phyloP scores from a whole-genome alignment of 768 basidiomycete species.

The Boletus rufocinnamomeus region DNA sequence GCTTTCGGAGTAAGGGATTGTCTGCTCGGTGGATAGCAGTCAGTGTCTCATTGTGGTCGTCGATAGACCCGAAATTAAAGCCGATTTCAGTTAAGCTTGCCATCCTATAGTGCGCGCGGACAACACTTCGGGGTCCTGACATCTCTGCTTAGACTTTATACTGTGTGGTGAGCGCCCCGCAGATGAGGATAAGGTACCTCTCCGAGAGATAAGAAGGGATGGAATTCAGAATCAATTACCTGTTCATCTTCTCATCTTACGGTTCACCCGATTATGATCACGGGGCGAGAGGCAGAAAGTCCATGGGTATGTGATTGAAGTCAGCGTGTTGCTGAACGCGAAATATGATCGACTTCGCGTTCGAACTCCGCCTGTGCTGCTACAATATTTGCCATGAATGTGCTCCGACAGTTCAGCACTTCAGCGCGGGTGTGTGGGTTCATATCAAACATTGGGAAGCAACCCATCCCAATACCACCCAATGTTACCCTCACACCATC shows the following conservation, averaged over 20 bases:
- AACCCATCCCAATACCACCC: conserved; percentile 57
- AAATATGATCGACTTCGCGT: not conserved
- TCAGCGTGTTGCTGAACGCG: not conserved
- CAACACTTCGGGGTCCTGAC: too few species aligned
- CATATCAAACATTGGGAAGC: conserved; percentile 60
- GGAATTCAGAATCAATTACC: too few species aligned
- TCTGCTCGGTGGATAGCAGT: too few species aligned
- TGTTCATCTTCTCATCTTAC: not conserved
- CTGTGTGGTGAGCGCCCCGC: too few species aligned
- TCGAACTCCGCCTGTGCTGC: not conserved
- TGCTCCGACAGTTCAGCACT: conserved; percentile 48
- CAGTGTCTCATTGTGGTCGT: too few species aligned
- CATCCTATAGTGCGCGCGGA: too few species aligned
- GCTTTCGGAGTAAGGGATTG: too few species aligned
- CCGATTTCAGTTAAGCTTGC: too few species aligned
- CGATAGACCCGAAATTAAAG: too few species aligned
- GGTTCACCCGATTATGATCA: not conserved
- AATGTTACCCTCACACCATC: conserved; percentile 44
- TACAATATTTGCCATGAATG: conserved; percentile 12
- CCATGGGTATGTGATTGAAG: not conserved
- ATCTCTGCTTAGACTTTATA: too few species aligned
- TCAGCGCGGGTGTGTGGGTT: conserved; percentile 49
- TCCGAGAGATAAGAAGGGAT: too few species aligned
- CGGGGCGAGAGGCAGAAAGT: not conserved
- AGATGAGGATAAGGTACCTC: too few species aligned